Percentiles rank a stretch among this genome's conserved stretches.
These are phyloP conservation scores for Alloascoidea hylecoeti DNA, from an alignment of 805 yeast genomes.

Conservation along the genomic window DNA sequence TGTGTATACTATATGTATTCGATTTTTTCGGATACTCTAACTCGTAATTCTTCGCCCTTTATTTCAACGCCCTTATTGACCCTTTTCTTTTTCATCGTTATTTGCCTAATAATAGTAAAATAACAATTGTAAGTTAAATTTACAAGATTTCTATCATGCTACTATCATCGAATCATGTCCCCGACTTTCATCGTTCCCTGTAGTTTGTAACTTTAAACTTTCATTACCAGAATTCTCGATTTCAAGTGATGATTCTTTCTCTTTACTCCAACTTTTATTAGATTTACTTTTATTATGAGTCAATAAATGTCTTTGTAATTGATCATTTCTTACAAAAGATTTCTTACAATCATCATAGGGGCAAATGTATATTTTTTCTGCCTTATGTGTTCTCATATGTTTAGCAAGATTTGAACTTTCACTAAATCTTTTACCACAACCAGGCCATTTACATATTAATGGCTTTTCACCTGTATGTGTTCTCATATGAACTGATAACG, in stretches of 20 bases:
- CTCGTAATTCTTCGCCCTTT: no score
- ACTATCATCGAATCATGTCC: no score
- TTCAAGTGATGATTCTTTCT: background rate
- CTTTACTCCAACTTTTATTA: constrained; percentile 11
- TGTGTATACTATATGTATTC: no score
- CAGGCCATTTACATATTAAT: constrained; percentile 59
- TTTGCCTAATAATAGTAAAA: no score
- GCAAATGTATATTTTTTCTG: constrained; percentile 10
- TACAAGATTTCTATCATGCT: no score
- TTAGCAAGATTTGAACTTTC: constrained; percentile 84
- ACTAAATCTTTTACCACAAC: constrained; percentile 74
- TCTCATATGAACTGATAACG: constrained; percentile 70
- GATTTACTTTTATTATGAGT: constrained; percentile 7
- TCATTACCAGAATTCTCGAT: no score
- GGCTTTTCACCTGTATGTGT: constrained; percentile 91
- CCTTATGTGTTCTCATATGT: constrained; percentile 67
- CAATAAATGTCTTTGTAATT: constrained; percentile 11
- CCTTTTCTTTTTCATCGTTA: no score
- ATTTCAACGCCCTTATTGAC: no score
- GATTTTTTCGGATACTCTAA: no score
- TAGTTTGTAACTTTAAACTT: no score
- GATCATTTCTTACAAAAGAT: constrained; percentile 12
- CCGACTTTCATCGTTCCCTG: no score
- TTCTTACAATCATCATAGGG: constrained; percentile 11
- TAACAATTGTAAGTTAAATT: no score